These are phyloP conservation scores for Leccinum pellstonianum DNA, from an alignment of 768 basidiomycete genomes.

Conservation along the genomic window DNA sequence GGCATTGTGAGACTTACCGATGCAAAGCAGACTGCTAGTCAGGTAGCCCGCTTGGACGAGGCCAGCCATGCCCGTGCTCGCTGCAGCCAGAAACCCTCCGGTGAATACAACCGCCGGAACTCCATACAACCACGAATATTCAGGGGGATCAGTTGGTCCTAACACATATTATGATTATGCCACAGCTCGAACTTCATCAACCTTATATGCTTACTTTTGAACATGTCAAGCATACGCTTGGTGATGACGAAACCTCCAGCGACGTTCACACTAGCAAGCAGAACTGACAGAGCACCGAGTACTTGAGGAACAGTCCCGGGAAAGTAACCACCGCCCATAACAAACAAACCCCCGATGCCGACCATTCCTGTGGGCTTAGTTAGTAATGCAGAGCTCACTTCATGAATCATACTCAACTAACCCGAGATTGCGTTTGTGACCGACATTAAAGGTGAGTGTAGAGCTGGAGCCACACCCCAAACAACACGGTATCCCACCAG, in stretches of 20 bases:
- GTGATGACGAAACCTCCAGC: constrained; percentile 88
- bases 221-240: constrained; percentile 92
- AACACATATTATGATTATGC: constrained; percentile 13
- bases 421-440: constrained; percentile 90
- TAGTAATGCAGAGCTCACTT: background rate
- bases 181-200: background rate
- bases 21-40: constrained; percentile 83
- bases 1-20: constrained; percentile 45
- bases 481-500: constrained; percentile 86
- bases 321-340: constrained; percentile 87
- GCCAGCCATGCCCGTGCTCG: constrained; percentile 81
- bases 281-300: constrained; percentile 79
- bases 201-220: constrained; percentile 58
- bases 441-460: constrained; percentile 89
- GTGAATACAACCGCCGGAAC: constrained; percentile 80
- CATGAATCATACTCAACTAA: constrained; percentile 29
- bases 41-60: constrained; percentile 88
- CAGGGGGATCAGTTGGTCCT: constrained; percentile 84
- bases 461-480: constrained; percentile 85
- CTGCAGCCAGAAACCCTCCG: constrained; percentile 78
- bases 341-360: constrained; percentile 81
- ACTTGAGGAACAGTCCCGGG: constrained; percentile 80
- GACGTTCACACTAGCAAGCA: constrained; percentile 85
- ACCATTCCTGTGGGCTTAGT: constrained; percentile 53
- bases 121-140: constrained; percentile 81